Evolutionary conservation across 306 rosid species (phyloP), one percentile per base, ranked within the genome.

Genomic region (Quercus suber): DNA sequence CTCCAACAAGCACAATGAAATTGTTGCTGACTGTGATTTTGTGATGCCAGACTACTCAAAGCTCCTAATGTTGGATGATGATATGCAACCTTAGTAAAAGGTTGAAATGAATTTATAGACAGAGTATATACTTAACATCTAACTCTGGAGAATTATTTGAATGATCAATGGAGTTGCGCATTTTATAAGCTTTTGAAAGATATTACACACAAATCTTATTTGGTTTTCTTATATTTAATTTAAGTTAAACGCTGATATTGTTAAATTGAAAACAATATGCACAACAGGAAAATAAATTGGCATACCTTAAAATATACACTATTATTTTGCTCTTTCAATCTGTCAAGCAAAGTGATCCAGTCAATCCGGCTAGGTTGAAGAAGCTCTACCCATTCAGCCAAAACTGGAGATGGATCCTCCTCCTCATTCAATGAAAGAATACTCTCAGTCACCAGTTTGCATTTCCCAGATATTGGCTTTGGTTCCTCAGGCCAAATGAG

Each of bases 321-420:
- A 41, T 45, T 71, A 83, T 87, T 91, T 85, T 81, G 65, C 73
- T 84, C 82, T 67, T 90, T 90, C 93, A 95, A 79, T 70, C 76
- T 84, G 63, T 92, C 89, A 78, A 92, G 97, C 43, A 95, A 86
- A 80, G 74, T 28, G 45, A 79, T 74, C 99, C 99, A 95, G 77
- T 95, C 99, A 11, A 84, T 51, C 88, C 93, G 83, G 67, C 78
- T 79, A 43, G 99, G 99, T 78, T 90, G 87, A 19, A 91, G 89
- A 85, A 90, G 89, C 82, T 90, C 98, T 35, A 71, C 76, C 97
- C 94, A 95, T 69, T 91, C 98, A 69, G 88, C 90, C 84, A 95
- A 72, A 75, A 92, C 76, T 2, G 81, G 84, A 71, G 83, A 74
- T 68, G 90, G 86, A 19, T 83, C 86, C 83, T 90, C 89, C 9